Conservation (phyloP, 805 yeast genomes). For the Ogataea paradorogensis region DNA sequence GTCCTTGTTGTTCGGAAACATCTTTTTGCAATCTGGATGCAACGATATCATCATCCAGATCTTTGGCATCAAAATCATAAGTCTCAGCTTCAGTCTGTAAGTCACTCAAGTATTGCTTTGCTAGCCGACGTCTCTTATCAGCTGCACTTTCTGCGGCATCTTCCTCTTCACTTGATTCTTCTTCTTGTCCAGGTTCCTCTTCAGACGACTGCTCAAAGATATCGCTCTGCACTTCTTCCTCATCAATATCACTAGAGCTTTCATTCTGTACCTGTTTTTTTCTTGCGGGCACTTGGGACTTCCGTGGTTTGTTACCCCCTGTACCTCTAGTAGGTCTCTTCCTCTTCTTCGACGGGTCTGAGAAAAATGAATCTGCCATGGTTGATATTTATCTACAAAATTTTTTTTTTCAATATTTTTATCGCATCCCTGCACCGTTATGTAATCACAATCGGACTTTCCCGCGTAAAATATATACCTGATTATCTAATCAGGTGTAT, state of each 20-base stretch:
- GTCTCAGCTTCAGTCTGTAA: constrained; percentile 55
- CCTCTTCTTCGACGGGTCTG: constrained; percentile 52
- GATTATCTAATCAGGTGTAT: no score
- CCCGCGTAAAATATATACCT: no score
- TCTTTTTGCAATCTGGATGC: constrained; percentile 79
- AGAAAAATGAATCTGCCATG: constrained; percentile 55
- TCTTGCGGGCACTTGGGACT: not conserved
- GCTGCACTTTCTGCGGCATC: constrained; percentile 77
- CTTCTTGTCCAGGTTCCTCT: constrained; percentile 32
- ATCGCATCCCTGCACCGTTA: constrained; percentile 12
- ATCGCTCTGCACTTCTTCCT: constrained; percentile 35
- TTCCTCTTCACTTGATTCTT: constrained; percentile 66
- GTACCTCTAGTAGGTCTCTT: constrained; percentile 25
- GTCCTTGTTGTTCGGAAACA: constrained; percentile 87
- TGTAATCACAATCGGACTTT: not conserved
- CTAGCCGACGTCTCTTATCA: constrained; percentile 90
- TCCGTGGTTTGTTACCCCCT: constrained; percentile 19
- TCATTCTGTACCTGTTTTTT: constrained; percentile 13
- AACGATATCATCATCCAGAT: constrained; percentile 82
- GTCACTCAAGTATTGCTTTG: constrained; percentile 85
- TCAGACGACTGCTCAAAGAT: constrained; percentile 28
- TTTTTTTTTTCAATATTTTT: constrained; percentile 10
- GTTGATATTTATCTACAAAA: constrained; percentile 1
- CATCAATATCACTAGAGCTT: constrained; percentile 33
- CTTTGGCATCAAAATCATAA: constrained; percentile 80